Conservation (phyloP, 2,329 filamentous ascomycete species). For the Ophiostoma ips region DNA sequence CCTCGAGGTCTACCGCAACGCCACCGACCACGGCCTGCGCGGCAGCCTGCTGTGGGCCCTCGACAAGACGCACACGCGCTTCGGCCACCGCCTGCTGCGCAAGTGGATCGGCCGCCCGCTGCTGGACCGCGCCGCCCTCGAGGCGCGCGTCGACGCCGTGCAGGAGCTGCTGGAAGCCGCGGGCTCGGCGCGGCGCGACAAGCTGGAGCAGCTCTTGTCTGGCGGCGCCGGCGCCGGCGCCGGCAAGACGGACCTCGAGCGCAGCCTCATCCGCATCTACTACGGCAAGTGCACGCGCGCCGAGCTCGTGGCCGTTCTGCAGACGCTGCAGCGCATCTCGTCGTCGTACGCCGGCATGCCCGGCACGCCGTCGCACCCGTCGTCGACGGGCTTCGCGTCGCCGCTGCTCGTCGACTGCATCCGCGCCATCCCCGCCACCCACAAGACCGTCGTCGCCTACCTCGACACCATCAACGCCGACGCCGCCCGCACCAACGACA, state of each 20-base stretch:
- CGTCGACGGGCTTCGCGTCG: conserved; percentile 49
- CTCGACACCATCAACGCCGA: conserved; percentile 75
- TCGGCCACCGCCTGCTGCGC: conserved; percentile 72
- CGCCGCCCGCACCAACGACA: conserved; percentile 77
- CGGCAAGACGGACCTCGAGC: conserved; percentile 69
- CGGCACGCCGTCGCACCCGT: conserved; percentile 21
- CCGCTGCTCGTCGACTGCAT: conserved; percentile 57
- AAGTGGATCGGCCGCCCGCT: conserved; percentile 93
- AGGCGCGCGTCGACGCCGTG: conserved; percentile 70
- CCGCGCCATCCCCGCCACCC: conserved; percentile 60
- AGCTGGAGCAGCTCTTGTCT: conserved; percentile 53
- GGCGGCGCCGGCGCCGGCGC: conserved; percentile 16
- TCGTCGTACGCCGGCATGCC: conserved; percentile 47
- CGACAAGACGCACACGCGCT: conserved; percentile 80
- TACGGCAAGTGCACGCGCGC: conserved; percentile 90
- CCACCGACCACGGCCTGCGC: conserved; percentile 71
- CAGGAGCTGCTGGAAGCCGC: conserved; percentile 66
- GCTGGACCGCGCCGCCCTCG: conserved; percentile 58
- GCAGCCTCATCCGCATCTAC: conserved; percentile 87
- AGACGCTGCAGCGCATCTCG: conserved; percentile 71
- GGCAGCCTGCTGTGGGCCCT: conserved; percentile 93
- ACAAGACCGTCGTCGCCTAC: conserved; percentile 56
- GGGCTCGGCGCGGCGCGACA: conserved; percentile 54
- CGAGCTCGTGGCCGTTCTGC: conserved; percentile 72
- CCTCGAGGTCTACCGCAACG: conserved; percentile 89